Evolutionary conservation across 768 basidiomycete species (phyloP).

Genomic region (Wakefieldia striispora): DNA sequence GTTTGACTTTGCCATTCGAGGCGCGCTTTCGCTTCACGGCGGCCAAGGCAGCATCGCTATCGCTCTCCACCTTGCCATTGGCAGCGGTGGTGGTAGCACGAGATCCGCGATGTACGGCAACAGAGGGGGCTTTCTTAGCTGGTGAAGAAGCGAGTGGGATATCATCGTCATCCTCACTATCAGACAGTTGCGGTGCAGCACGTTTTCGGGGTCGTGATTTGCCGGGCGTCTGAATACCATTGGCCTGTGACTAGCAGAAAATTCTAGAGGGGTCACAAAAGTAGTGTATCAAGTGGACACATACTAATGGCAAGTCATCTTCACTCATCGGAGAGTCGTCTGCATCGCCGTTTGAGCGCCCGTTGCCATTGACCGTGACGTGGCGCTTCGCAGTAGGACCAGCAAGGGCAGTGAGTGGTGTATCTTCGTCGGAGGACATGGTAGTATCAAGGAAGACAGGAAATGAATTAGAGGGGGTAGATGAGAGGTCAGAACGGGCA

Average conservation of each 20-base stretch:
- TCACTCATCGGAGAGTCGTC: slow-evolving; percentile 58
- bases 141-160: slow-evolving; percentile 72
- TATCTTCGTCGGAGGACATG: slow-evolving; percentile 62
- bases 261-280: slow-evolving; percentile 21
- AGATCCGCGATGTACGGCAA: slow-evolving; percentile 40
- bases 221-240: slow-evolving; percentile 40
- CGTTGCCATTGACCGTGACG: slow-evolving; percentile 45
- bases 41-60: slow-evolving; percentile 43
- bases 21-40: slow-evolving; percentile 44
- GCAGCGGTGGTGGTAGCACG: slow-evolving; percentile 34
- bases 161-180: slow-evolving; percentile 69
- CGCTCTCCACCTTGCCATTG: slow-evolving; percentile 41
- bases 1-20: slow-evolving; percentile 46
- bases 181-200: slow-evolving; percentile 48
- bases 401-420: slow-evolving; percentile 41
- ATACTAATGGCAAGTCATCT: slow-evolving; percentile 70
- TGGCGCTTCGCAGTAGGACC: slow-evolving; percentile 44
- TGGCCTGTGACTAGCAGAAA: slow-evolving; percentile 52
- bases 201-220: slow-evolving; percentile 47
- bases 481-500: slow-evolving; percentile 1
- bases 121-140: slow-evolving; percentile 45
- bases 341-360: slow-evolving; percentile 37
- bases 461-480: slow-evolving; percentile 5
- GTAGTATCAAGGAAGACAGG: slow-evolving; percentile 29
- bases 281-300: slow-evolving; percentile 21